Conservation (phyloP, 345 rosid genomes). For the Leavenworthia alabamica region DNA sequence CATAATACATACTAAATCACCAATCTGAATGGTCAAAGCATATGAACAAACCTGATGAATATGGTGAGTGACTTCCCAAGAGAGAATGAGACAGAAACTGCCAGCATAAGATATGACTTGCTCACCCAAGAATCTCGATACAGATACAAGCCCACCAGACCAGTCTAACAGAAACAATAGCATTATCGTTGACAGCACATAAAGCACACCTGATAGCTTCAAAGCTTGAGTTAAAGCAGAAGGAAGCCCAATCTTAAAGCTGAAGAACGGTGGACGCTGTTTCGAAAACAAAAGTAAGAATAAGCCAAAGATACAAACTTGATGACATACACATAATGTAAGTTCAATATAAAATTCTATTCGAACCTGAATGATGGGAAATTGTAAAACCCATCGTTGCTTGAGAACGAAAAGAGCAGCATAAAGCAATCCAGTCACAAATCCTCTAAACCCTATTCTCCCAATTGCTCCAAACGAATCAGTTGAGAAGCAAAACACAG, state of each 20-base stretch:
- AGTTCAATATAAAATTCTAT: background rate
- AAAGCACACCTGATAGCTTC: slow-evolving; percentile 49
- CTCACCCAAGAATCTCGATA: slow-evolving; percentile 43
- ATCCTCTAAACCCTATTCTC: slow-evolving; percentile 61
- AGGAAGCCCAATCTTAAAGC: slow-evolving; percentile 84
- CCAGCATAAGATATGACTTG: slow-evolving; percentile 52
- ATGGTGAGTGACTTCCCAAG: slow-evolving; percentile 87
- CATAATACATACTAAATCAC: background rate
- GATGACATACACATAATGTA: background rate
- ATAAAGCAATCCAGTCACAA: slow-evolving; percentile 56
- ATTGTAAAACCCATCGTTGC: slow-evolving; percentile 70
- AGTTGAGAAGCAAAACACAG: slow-evolving; percentile 34
- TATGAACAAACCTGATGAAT: slow-evolving; percentile 61
- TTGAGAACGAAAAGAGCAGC: slow-evolving; percentile 42
- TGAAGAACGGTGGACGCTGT: slow-evolving; percentile 77
- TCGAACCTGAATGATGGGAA: slow-evolving; percentile 83
- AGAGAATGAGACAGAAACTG: slow-evolving; percentile 52
- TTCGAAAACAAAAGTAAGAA: slow-evolving; percentile 3
- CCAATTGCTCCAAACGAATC: slow-evolving; percentile 25
- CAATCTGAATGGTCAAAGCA: background rate
- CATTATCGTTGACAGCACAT: slow-evolving; percentile 42
- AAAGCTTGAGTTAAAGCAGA: slow-evolving; percentile 45
- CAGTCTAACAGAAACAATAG: slow-evolving; percentile 38
- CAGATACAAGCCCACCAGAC: slow-evolving; percentile 33
- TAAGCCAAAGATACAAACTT: slow-evolving; percentile 8